phyloP scores from a whole-genome alignment of 257 asterid species.

The Solanum etuberosum region DNA sequence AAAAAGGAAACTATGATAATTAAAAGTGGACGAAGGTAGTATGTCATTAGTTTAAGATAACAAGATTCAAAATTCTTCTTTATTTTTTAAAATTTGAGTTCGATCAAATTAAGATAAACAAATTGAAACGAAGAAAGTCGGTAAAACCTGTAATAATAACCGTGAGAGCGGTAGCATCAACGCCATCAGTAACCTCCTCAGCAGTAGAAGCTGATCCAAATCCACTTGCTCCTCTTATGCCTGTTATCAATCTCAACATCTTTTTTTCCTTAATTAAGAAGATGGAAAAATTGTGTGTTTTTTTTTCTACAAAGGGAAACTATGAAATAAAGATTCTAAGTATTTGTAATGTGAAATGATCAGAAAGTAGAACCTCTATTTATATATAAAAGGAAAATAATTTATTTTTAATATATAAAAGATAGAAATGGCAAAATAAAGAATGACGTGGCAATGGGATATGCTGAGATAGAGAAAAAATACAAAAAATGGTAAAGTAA shows the following conservation, averaged over 20 bases:
- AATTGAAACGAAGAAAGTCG: neutral
- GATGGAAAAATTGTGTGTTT: neutral
- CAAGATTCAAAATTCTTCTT: too few species aligned
- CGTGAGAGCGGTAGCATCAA: conserved; percentile 39
- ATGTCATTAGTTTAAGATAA: neutral
- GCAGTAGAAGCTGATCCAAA: conserved; percentile 54
- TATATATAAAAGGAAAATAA: neutral
- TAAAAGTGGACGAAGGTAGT: too few species aligned
- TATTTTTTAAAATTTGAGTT: too few species aligned
- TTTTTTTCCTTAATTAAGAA: neutral
- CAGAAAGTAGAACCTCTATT: neutral
- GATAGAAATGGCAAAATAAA: neutral
- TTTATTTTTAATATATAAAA: neutral
- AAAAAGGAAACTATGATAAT: too few species aligned
- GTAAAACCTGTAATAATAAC: conserved; percentile 40
- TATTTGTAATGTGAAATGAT: neutral
- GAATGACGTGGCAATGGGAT: neutral
- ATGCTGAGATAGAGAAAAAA: neutral
- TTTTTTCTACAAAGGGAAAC: neutral
- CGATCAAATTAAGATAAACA: neutral
- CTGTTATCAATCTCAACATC: conserved; percentile 40
- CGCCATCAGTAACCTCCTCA: conserved; percentile 38
- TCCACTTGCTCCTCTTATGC: conserved; percentile 35
- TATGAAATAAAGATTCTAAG: neutral
- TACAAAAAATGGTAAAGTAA: neutral